Conservation (phyloP, 2,329 filamentous ascomycete genomes). For the Pyrenophora teres region DNA sequence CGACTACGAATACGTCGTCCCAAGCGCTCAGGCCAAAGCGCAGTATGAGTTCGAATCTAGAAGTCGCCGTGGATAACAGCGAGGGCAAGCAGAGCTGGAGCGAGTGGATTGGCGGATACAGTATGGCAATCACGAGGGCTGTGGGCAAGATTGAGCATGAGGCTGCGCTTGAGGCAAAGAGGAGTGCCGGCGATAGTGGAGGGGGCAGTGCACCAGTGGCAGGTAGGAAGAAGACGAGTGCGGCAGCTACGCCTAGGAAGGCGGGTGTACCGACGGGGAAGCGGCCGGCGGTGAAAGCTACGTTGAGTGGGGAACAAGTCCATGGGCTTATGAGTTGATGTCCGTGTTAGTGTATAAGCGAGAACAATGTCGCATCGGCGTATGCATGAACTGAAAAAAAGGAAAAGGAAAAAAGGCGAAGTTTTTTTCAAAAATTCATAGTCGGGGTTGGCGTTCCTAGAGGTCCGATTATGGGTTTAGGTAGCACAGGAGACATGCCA, state of each 20-base stretch:
- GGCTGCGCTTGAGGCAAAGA: constrained; percentile 40
- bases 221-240: constrained; percentile 6
- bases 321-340: constrained; percentile 32
- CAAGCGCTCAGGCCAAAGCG: constrained; percentile 6
- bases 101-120: constrained; percentile 48
- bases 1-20: constrained; percentile 3
- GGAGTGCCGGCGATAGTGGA: not conserved
- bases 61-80: constrained; percentile 20
- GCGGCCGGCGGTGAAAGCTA: constrained; percentile 25
- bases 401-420: no score
- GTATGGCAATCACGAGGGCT: constrained; percentile 42
- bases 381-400: no score
- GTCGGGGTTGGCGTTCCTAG: no score
- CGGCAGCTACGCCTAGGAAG: constrained; percentile 8
- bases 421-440: no score
- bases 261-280: constrained; percentile 7
- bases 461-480: no score
- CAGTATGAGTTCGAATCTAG: constrained; percentile 17
- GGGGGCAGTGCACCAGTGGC: not conserved
- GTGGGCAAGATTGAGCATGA: constrained; percentile 46
- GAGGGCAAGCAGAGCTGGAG: constrained; percentile 40
- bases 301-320: constrained; percentile 33
- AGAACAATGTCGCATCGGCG: no score
- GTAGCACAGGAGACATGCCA: no score
- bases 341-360: not conserved